Base-by-base conservation (phyloP, 1,139 yeast genomes). In the Arxiozyma slooffiae region DNA sequence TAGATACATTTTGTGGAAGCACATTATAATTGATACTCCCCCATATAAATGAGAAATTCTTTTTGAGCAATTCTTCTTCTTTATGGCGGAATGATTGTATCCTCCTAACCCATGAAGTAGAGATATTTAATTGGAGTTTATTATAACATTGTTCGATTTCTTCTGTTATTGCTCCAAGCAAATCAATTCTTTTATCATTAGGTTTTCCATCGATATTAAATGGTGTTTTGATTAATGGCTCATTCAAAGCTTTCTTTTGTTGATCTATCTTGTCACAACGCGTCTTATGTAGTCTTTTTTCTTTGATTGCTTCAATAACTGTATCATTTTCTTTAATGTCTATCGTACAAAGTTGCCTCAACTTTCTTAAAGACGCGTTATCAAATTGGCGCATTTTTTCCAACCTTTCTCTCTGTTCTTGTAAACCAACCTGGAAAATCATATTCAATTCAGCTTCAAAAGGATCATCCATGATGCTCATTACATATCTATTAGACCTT, bases 391-490 rank as follows among this genome's bases (percentile, higher is more conserved):
- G 67, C 42, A 73, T 65, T 58, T 83, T 79, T 46, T 82, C 89
- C 44, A 78, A 53, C 49, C 97, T 71, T 52, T 76, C 73, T 52
- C 77, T 71, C 61, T 86, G 95, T 60, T 88, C 97, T 4, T 78
- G 68, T 48, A 76, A 57, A 1, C 96, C 96, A 37, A 87, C 75
- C 60, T 85, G 92, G 66, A 79, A 86, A 24, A 86, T 82, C 77
- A 85, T 76, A 42, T 79, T 79, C 52, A 90, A 68, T 58, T 88
- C 84, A 1, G 84, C 69, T 67, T 90, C 98, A 64, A 92, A 88
- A 6, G 94, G 88, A 67, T 90, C 96, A 67, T 89, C 96, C n/a
- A 79, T 85, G 71, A 82, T 74, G 41, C 70, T 66, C 53, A 82
- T 76, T 0, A 76, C 58, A 34, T 80, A 57, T 44, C 73, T 68